phyloP scores from a whole-genome alignment of 2,329 filamentous ascomycete genomes.

The Ploettnerulaceae sp. region DNA sequence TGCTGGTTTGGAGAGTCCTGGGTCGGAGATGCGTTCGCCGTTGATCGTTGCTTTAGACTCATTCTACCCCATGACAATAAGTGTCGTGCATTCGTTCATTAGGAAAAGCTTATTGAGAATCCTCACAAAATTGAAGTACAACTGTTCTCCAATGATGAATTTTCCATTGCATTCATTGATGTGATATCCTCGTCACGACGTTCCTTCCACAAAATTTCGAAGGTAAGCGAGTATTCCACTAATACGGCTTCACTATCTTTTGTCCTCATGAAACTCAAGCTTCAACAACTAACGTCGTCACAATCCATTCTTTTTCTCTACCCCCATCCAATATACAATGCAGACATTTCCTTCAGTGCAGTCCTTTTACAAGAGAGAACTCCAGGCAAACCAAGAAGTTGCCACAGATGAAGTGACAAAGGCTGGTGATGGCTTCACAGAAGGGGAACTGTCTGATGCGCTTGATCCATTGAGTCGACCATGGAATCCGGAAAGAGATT shows the following conservation, averaged over 20 bases:
- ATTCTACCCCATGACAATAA: slow-evolving; percentile 31
- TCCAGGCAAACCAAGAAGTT: slow-evolving; percentile 7
- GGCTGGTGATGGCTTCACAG: slow-evolving; percentile 49
- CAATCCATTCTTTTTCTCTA: not conserved
- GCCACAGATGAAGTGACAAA: slow-evolving; percentile 2
- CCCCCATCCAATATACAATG: slow-evolving; percentile 13
- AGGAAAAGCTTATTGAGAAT: no score
- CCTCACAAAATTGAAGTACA: slow-evolving; percentile 18
- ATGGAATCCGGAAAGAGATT: slow-evolving; percentile 42
- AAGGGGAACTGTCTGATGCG: slow-evolving; percentile 40
- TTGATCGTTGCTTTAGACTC: slow-evolving; percentile 8
- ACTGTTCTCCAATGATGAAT: slow-evolving; percentile 18
- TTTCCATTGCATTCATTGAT: slow-evolving; percentile 2
- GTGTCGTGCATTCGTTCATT: slow-evolving; percentile 33
- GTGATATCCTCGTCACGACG: not conserved
- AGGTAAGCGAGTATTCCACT: not conserved
- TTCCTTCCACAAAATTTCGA: not conserved
- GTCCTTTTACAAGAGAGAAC: slow-evolving; percentile 28
- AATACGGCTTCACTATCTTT: not conserved
- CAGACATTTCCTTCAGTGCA: slow-evolving; percentile 27
- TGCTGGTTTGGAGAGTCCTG: no score
- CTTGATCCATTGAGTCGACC: slow-evolving; percentile 36
- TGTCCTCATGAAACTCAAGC: not conserved
- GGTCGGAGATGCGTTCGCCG: no score
- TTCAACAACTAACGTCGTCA: no score